Evolutionary conservation across 2,329 filamentous ascomycete species (phyloP).

Genomic region (Xylariaceae sp.): DNA sequence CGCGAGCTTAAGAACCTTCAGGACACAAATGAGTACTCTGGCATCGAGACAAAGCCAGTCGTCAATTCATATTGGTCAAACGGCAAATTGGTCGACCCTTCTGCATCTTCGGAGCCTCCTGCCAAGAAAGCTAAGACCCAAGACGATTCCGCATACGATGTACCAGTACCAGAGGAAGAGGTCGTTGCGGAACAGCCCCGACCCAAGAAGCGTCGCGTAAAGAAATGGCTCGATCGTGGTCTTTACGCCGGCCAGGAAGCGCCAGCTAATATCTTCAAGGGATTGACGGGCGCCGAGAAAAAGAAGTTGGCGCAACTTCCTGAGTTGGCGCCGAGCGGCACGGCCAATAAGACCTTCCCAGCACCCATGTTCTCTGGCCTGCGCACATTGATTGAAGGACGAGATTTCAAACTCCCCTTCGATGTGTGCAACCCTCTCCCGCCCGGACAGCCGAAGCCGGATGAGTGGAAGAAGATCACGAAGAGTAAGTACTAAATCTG

Average conservation of each 20-base stretch:
- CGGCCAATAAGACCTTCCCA: conserved; percentile 58
- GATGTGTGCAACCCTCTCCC: conserved; percentile 85
- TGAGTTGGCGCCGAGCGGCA: conserved; percentile 42
- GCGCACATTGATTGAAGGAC: conserved; percentile 62
- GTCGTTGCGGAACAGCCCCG: conserved; percentile 34
- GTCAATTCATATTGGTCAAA: conserved; percentile 59
- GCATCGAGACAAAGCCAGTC: conserved; percentile 54
- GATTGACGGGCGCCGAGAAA: conserved; percentile 47
- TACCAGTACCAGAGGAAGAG: conserved; percentile 30
- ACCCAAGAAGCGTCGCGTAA: conserved; percentile 47
- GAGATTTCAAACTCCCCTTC: conserved; percentile 84
- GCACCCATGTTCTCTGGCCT: conserved; percentile 74
- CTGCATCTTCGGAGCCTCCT: conserved; percentile 23
- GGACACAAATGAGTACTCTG: conserved; percentile 58
- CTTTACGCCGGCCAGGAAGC: conserved; percentile 78
- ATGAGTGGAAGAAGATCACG: conserved; percentile 87
- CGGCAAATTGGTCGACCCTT: conserved; percentile 52
- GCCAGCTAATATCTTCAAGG: conserved; percentile 43
- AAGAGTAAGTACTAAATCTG: conserved; percentile 60
- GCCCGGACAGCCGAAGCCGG: conserved; percentile 80
- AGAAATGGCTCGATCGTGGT: conserved; percentile 77
- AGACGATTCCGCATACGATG: conserved; percentile 30
- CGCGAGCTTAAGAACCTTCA: conserved; percentile 56
- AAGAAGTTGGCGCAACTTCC: conserved; percentile 45
- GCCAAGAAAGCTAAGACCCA: conserved; percentile 16